Evolutionary conservation across 1,284 basidiomycete genomes (phyloP).

Genomic region (Fomitopsis schrenkii): DNA sequence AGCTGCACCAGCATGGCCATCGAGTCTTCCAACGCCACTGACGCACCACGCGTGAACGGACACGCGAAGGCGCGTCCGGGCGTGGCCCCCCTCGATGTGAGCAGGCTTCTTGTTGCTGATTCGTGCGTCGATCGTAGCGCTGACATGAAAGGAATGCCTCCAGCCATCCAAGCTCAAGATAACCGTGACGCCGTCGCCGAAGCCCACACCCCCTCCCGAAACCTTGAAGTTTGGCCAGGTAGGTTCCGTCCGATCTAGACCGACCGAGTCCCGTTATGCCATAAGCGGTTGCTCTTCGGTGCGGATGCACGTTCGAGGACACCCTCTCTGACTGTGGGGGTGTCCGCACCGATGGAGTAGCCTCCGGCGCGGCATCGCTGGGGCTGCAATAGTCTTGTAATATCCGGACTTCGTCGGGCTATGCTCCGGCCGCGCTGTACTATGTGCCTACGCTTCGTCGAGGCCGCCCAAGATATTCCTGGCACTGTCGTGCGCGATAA

Average conservation of each 20-base stretch:
- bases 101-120: not conserved
- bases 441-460: too few species aligned
- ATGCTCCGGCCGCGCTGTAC: too few species aligned
- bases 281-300: not conserved
- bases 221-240: conserved; percentile 43
- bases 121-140: not conserved
- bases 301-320: not conserved
- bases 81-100: not conserved
- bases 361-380: too few species aligned
- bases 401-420: too few species aligned
- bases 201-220: conserved; percentile 35
- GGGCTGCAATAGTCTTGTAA: too few species aligned
- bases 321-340: too few species aligned
- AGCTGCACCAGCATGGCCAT: not conserved
- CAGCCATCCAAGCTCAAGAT: conserved; percentile 45
- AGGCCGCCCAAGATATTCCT: too few species aligned
- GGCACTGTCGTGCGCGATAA: too few species aligned
- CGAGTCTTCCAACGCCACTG: not conserved
- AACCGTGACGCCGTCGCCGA: conserved; percentile 31
- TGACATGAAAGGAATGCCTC: not conserved
- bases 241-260: not conserved
- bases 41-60: not conserved
- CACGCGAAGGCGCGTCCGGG: not conserved
- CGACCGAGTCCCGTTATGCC: not conserved
- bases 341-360: too few species aligned